Percentiles rank a stretch among this genome's conserved stretches.
Conservation (phyloP, 208 protist genomes). For the Acanthamoeba polyphaga region DNA sequence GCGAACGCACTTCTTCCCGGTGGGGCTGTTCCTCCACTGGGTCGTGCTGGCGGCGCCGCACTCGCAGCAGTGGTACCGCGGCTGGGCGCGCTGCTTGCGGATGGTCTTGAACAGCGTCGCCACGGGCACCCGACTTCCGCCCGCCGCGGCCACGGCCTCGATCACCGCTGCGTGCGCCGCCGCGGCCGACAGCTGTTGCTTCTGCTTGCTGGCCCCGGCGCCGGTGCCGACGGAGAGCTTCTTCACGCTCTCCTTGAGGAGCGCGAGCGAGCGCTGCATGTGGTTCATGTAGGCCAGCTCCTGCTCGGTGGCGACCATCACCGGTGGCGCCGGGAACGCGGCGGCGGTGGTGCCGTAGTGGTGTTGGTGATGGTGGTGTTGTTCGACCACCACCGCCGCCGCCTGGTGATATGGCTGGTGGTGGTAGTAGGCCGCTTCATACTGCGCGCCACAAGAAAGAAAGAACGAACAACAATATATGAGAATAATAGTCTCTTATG, state of each 20-base stretch:
- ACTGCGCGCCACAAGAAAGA: not conserved
- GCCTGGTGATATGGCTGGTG: not conserved
- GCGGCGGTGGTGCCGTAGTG: not conserved
- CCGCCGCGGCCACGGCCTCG: not conserved
- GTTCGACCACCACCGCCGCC: not conserved
- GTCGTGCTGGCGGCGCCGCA: conserved; percentile 17
- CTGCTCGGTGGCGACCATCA: not conserved
- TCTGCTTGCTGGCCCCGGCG: not conserved
- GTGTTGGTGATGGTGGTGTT: not conserved
- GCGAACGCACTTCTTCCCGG: not conserved
- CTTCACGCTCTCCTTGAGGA: not conserved
- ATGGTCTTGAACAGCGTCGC: conserved; percentile 45
- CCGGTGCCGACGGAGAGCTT: not conserved
- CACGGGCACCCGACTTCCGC: conserved; percentile 14
- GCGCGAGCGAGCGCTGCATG: conserved; percentile 1
- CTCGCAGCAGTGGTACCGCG: conserved; percentile 16
- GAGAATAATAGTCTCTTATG: too few relatives aligned
- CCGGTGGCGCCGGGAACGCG: not conserved
- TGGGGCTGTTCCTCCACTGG: conserved; percentile 54
- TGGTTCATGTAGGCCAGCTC: conserved; percentile 12
- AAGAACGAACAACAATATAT: not conserved
- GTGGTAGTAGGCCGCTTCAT: not conserved
- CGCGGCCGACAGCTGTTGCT: not conserved
- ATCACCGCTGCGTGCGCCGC: not conserved
- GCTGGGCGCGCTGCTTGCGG: conserved; percentile 11